Conservation (phyloP, 345 rosid genomes). For the Schrenkiella parvula region DNA sequence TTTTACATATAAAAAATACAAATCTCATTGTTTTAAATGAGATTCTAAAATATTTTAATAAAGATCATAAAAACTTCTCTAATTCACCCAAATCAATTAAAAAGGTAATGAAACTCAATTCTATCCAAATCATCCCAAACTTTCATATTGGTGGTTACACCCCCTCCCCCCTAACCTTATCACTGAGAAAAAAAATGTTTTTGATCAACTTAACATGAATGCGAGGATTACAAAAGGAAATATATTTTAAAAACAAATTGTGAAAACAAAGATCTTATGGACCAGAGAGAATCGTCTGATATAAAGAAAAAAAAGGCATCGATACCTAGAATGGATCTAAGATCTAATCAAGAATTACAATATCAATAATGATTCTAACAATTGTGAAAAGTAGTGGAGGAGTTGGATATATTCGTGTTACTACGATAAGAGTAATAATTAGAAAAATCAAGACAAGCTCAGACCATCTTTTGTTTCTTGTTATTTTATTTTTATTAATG, state of each 20-base stretch:
- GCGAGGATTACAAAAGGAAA: neutral
- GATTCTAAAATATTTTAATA: no score
- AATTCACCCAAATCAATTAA: no score
- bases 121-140: no score
- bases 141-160: no score
- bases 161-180: no score
- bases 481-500: neutral
- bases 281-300: slow-evolving; percentile 16
- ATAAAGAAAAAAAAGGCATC: slow-evolving; percentile 1
- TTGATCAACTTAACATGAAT: no score
- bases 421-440: neutral
- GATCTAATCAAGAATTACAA: slow-evolving; percentile 15
- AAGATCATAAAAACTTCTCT: no score
- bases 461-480: neutral
- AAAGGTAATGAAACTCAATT: no score
- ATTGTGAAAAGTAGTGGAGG: neutral
- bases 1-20: no score
- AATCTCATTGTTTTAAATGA: no score
- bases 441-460: slow-evolving; percentile 1
- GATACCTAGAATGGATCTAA: slow-evolving; percentile 33
- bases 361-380: neutral
- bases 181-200: no score
- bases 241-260: neutral
- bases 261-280: slow-evolving; percentile 16
- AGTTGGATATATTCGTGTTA: slow-evolving; percentile 4